phyloP scores from a whole-genome alignment of 495 filamentous ascomycete species.

The Penicillium desertorum region DNA sequence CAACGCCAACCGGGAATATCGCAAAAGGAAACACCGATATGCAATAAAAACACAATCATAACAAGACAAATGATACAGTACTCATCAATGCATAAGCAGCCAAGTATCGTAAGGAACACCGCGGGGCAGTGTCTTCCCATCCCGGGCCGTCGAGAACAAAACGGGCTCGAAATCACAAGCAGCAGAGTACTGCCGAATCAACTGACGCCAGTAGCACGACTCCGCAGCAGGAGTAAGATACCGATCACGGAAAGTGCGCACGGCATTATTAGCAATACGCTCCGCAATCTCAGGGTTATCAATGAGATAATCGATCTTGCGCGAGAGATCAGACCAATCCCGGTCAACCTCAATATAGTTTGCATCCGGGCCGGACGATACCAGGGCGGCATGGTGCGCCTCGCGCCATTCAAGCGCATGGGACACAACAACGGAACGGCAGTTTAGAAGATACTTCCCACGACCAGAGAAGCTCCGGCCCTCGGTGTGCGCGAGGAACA shows the following conservation, averaged over 20 bases:
- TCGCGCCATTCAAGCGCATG: conserved; percentile 44
- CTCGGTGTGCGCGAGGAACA: conserved; percentile 59
- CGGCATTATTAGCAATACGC: conserved; percentile 55
- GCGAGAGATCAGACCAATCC: conserved; percentile 55
- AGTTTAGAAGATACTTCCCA: conserved; percentile 60
- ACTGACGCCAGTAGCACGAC: conserved; percentile 59
- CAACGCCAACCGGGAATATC: conserved; percentile 9
- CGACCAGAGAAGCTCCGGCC: conserved; percentile 58
- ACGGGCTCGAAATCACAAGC: conserved; percentile 46
- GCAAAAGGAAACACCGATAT: conserved; percentile 1
- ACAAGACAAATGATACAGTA: background rate
- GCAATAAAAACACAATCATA: background rate
- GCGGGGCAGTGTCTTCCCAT: conserved; percentile 33
- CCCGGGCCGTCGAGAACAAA: conserved; percentile 25
- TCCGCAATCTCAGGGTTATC: conserved; percentile 50
- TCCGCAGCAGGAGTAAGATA: conserved; percentile 62
- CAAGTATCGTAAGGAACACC: conserved; percentile 44
- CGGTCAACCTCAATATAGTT: conserved; percentile 59
- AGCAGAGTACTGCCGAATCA: conserved; percentile 50
- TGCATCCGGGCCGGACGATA: conserved; percentile 51
- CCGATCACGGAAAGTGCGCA: conserved; percentile 54
- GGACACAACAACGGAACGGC: conserved; percentile 55
- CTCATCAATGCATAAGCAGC: conserved; percentile 32
- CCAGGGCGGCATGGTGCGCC: conserved; percentile 40
- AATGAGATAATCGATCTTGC: conserved; percentile 52